phyloP scores from a whole-genome alignment of 306 rosid genomes.

The Dryas drummondii region DNA sequence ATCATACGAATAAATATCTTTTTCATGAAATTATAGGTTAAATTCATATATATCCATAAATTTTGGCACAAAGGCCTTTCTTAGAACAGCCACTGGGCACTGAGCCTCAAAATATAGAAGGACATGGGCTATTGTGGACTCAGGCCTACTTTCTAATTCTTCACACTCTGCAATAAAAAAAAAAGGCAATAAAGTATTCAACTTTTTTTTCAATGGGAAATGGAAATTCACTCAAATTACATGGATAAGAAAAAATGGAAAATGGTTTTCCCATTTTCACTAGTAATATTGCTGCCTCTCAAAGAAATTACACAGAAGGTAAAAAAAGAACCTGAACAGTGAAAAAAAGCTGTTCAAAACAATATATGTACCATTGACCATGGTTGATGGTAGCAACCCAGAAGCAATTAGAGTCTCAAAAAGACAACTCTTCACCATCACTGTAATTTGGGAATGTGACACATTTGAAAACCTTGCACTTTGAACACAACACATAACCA shows the following conservation, averaged over 20 bases:
- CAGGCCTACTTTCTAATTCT: background rate
- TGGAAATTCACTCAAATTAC: background rate
- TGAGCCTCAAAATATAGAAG: background rate
- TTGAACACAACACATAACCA: slow-evolving; percentile 74
- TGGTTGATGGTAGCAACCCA: background rate
- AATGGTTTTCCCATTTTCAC: background rate
- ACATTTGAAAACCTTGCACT: slow-evolving; percentile 85
- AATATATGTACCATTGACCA: too few species aligned
- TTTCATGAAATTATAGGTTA: background rate
- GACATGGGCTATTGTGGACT: background rate
- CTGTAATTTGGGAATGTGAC: slow-evolving; percentile 73
- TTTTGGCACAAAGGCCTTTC: background rate
- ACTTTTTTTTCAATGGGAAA: background rate
- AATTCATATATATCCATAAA: background rate
- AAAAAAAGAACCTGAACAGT: background rate
- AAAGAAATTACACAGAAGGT: background rate
- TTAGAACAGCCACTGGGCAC: background rate
- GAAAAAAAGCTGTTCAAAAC: background rate
- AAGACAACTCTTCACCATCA: slow-evolving; percentile 49
- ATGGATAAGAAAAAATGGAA: background rate
- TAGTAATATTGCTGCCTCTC: background rate
- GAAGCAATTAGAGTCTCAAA: slow-evolving; percentile 27
- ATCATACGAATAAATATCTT: too few species aligned
- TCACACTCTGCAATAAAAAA: background rate
- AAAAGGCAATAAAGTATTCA: background rate